Percentiles rank a stretch among this genome's conserved stretches.
phyloP scores from a whole-genome alignment of 495 filamentous ascomycete genomes.

The Daldinia decipiens region DNA sequence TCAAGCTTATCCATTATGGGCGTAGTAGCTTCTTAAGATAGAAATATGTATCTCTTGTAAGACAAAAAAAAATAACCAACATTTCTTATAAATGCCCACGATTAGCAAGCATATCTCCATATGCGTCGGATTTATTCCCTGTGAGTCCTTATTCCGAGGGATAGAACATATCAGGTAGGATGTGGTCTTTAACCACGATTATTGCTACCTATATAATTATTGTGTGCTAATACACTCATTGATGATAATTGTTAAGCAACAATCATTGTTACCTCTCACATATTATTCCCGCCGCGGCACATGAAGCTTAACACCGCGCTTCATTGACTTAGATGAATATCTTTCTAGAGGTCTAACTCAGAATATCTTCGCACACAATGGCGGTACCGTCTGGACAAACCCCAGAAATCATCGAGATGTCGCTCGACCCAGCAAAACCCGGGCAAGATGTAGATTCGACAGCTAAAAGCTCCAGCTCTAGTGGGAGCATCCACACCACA shows the following conservation, averaged over 20 bases:
- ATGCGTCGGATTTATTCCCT: not conserved
- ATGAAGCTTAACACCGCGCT: not conserved
- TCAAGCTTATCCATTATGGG: not conserved
- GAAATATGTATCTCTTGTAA: not conserved
- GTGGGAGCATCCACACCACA: not conserved
- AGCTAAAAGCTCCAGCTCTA: conserved; percentile 18
- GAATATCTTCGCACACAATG: not conserved
- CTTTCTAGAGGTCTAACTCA: not conserved
- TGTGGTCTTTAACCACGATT: not conserved
- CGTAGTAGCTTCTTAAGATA: not conserved
- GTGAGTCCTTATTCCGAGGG: not conserved
- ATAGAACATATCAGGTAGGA: not conserved
- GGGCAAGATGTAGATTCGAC: conserved; percentile 5
- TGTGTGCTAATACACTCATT: not conserved
- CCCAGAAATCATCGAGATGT: conserved; percentile 27
- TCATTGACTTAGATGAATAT: not conserved
- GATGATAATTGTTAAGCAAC: not conserved
- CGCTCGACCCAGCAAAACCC: conserved; percentile 10
- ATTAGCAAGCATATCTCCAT: not conserved
- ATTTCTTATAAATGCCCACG: not conserved
- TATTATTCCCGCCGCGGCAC: too few species aligned
- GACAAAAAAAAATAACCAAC: not conserved
- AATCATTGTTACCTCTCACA: too few species aligned
- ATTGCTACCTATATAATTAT: not conserved
- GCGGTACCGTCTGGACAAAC: conserved; percentile 11